Evolutionary conservation across 768 basidiomycete species (phyloP), one percentile per base, ranked within the genome.

Genomic region (Mrakia gelida): DNA sequence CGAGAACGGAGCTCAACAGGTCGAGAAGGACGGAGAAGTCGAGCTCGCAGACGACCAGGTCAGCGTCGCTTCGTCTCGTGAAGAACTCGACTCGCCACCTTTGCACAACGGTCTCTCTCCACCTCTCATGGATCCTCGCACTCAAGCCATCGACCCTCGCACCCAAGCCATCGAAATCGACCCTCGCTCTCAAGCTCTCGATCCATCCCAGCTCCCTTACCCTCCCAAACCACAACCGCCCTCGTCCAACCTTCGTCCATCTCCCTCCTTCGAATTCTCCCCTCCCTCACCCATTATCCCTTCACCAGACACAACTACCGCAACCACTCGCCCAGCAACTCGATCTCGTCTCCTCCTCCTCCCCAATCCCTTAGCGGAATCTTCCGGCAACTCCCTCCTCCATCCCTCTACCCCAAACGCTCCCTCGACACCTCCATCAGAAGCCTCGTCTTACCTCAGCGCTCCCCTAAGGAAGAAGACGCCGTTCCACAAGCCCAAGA

Each of bases 401-500:
- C 65, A 61, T 41, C 59, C 72, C 72, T 32, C 52, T 10, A 56
- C 16, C 30, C 41, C 52, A 6, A 34, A 38, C 52, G 62, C 74
- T 38, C 71, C 34, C 32, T 71, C 68, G 8, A 41, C 70, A 7
- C 32, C 56, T 13, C 28, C 34, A 10, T 28, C 59, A 28, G 59
- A 59, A 26, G 23, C 15, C 18, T 21, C 54, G 9, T 18, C 21
- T 3, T 32, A 62, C 68, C 41, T 28, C 54, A 56, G 8, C 21
- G 63, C 41, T 49, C 67, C 67, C 21, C 26, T 70, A 0, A 41
- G 67, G 18, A 70, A 70, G 26, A 70, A 70, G 65, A 89, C 91
- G 0, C 90, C 91, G 4, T 91, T 96, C 80, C 91, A 91, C 81
- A 87, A 89, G 45, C 94, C 89, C 38, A 99, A 99, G 87, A 97